Percentiles rank a stretch among this genome's conserved stretches.
These are phyloP conservation scores for Mycena haematopus DNA, from an alignment of 768 basidiomycete genomes.

Conservation along the genomic window DNA sequence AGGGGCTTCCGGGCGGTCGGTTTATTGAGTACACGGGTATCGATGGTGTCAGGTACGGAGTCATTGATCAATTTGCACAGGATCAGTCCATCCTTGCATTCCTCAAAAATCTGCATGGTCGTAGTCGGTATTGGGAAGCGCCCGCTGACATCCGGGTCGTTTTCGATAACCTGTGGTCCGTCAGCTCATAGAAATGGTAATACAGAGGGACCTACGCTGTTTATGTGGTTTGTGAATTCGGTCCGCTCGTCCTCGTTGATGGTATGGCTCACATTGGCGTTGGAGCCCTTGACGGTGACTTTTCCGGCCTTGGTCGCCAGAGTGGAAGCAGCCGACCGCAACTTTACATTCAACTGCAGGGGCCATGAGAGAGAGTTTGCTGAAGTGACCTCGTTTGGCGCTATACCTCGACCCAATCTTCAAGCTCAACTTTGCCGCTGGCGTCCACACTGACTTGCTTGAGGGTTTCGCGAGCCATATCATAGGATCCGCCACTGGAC, in stretches of 20 bases:
- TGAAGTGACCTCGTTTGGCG: slow-evolving; percentile 26
- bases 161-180: slow-evolving; percentile 82
- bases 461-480: slow-evolving; percentile 86
- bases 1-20: slow-evolving; percentile 79
- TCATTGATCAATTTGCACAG: slow-evolving; percentile 99
- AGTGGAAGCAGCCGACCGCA: slow-evolving; percentile 51
- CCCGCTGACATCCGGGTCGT: slow-evolving; percentile 82
- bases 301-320: slow-evolving; percentile 79
- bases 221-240: slow-evolving; percentile 99
- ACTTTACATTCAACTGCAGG: slow-evolving; percentile 79
- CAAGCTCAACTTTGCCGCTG: slow-evolving; percentile 94
- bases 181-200: not conserved
- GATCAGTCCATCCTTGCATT: slow-evolving; percentile 93
- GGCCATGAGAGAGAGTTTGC: slow-evolving; percentile 28
- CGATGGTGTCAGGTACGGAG: slow-evolving; percentile 99
- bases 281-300: slow-evolving; percentile 93
- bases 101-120: slow-evolving; percentile 99
- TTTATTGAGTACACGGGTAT: slow-evolving; percentile 97
- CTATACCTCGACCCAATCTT: slow-evolving; percentile 96
- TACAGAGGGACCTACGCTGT: slow-evolving; percentile 64
- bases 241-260: slow-evolving; percentile 95
- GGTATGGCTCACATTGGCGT: slow-evolving; percentile 94
- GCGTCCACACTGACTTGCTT: slow-evolving; percentile 95
- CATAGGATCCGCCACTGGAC: slow-evolving; percentile 86
- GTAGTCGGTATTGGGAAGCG: slow-evolving; percentile 92